Evolutionary conservation across 2,329 filamentous ascomycete species (phyloP).

Genomic region (Aspergillus pseudonomiae): DNA sequence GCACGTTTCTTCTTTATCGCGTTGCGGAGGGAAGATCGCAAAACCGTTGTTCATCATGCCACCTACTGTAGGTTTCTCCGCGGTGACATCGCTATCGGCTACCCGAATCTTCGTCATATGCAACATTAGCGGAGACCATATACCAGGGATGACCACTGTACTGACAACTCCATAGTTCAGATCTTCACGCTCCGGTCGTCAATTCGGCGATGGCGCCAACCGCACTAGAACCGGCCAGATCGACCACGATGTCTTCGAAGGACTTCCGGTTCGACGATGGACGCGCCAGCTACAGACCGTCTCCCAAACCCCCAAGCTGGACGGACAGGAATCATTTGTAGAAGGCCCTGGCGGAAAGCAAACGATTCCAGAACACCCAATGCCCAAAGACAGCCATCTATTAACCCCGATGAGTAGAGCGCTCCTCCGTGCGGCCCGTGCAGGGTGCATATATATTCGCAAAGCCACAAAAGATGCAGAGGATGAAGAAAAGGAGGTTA

Average conservation of each 20-base stretch:
- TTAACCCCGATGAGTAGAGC: slow-evolving; percentile 80
- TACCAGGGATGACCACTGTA: neutral
- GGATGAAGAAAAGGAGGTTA: slow-evolving; percentile 40
- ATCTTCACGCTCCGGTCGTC: slow-evolving; percentile 59
- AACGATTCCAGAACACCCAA: slow-evolving; percentile 71
- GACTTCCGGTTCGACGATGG: slow-evolving; percentile 90
- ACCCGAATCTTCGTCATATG: neutral
- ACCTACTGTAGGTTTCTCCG: slow-evolving; percentile 36
- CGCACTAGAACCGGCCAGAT: slow-evolving; percentile 51
- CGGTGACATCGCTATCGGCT: neutral
- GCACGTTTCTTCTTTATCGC: slow-evolving; percentile 7
- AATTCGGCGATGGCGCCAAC: slow-evolving; percentile 52
- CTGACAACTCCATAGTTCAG: slow-evolving; percentile 51
- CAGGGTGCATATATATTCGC: slow-evolving; percentile 74
- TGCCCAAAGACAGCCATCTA: slow-evolving; percentile 83
- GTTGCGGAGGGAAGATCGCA: slow-evolving; percentile 12
- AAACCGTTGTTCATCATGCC: slow-evolving; percentile 31
- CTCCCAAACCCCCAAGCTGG: slow-evolving; percentile 66
- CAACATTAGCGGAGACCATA: neutral
- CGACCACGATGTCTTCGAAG: slow-evolving; percentile 70
- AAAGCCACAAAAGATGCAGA: slow-evolving; percentile 52
- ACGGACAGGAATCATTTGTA: slow-evolving; percentile 51
- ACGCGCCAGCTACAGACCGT: slow-evolving; percentile 71
- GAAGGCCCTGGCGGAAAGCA: slow-evolving; percentile 31
- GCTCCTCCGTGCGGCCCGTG: slow-evolving; percentile 77